Conservation (phyloP, 345 rosid genomes). For the Moricandia moricandioides region DNA sequence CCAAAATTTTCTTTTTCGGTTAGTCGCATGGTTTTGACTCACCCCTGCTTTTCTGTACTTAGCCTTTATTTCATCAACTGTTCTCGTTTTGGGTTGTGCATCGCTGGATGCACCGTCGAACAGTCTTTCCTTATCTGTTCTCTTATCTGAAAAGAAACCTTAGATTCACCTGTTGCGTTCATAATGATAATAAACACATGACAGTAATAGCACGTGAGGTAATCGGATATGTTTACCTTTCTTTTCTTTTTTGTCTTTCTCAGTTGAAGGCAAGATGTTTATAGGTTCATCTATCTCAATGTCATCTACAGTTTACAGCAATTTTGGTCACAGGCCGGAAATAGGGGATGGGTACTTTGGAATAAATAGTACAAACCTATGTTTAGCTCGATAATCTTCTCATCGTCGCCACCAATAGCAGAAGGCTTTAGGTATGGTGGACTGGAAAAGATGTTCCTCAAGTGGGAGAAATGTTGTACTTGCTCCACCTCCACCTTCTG, state of each 20-base stretch:
- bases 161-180: conserved; percentile 4
- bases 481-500: conserved; percentile 38
- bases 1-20: neutral
- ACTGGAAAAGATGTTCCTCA: conserved; percentile 61
- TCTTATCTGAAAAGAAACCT: conserved; percentile 47
- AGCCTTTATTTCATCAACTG: conserved; percentile 82
- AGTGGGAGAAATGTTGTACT: conserved; percentile 48
- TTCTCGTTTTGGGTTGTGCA: conserved; percentile 59
- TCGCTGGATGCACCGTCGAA: conserved; percentile 64
- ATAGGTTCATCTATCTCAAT: conserved; percentile 63
- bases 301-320: conserved; percentile 61
- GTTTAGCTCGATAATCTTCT: conserved; percentile 49
- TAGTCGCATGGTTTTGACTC: conserved; percentile 26
- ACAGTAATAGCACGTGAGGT: neutral
- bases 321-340: conserved; percentile 21
- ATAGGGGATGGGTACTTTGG: conserved; percentile 7
- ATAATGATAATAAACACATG: neutral
- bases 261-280: conserved; percentile 38
- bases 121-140: conserved; percentile 54
- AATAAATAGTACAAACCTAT: conserved; percentile 55
- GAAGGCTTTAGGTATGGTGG: conserved; percentile 68
- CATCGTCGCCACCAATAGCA: conserved; percentile 29
- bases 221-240: conserved; percentile 39
- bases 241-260: conserved; percentile 41
- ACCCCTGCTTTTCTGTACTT: conserved; percentile 72